phyloP scores from a whole-genome alignment of 2,329 filamentous ascomycete species.

The Fusarium vanettenii region DNA sequence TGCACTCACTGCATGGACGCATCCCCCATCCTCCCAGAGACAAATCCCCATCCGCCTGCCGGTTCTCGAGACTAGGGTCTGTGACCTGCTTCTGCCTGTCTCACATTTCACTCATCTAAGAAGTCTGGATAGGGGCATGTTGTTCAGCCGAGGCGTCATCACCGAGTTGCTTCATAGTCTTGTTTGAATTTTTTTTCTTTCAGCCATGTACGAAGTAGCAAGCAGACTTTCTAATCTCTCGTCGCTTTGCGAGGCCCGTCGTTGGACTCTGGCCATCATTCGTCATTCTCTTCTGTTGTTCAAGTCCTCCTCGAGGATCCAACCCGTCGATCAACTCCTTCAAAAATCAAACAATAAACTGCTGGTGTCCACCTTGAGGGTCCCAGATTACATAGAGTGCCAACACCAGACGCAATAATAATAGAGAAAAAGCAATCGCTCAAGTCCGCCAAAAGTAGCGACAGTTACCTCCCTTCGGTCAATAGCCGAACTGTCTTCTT shows the following conservation, averaged over 20 bases:
- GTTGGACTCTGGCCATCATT: slow-evolving; percentile 14
- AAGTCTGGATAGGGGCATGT: neutral
- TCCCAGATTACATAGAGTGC: slow-evolving; percentile 17
- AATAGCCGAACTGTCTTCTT: neutral
- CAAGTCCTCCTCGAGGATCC: neutral
- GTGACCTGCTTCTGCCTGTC: neutral
- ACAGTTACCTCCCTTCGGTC: slow-evolving; percentile 12
- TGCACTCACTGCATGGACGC: neutral
- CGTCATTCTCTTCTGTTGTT: neutral
- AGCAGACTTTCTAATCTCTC: slow-evolving; percentile 9
- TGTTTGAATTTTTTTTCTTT: slow-evolving; percentile 3
- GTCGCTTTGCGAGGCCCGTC: slow-evolving; percentile 13
- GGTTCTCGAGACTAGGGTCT: neutral
- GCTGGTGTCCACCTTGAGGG: slow-evolving; percentile 1
- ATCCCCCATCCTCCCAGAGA: neutral
- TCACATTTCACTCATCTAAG: neutral
- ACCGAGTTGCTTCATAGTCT: neutral
- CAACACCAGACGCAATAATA: neutral
- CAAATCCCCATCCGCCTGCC: neutral
- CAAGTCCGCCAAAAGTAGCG: slow-evolving; percentile 4
- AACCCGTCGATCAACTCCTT: neutral
- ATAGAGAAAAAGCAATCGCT: slow-evolving; percentile 22
- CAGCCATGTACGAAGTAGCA: slow-evolving; percentile 5
- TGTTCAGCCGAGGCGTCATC: neutral
- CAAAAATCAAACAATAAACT: slow-evolving; percentile 5